Evolutionary conservation across 306 rosid genomes (phyloP), one percentile per base, ranked within the genome.

Genomic region (Rubus idaeus): DNA sequence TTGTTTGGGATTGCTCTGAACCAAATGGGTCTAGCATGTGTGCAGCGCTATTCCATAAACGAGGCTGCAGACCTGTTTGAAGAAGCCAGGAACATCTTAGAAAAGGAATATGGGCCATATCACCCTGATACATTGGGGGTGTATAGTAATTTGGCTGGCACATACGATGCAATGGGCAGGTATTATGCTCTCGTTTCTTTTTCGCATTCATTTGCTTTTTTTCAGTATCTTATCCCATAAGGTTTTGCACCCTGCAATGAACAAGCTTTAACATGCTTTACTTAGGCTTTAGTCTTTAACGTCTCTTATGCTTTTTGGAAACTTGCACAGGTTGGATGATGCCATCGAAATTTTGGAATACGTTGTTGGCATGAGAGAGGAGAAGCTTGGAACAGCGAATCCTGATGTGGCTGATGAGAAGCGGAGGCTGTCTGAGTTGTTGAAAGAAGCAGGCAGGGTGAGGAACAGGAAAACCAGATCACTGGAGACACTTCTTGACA

Each of bases 121-220:
- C 98, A 93, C 74, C 86, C 87, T 1, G 93, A 90, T 50, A 93
- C 98, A 53, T 83, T 93, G 64, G 96, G 94, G 21, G 98, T 93
- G 57, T 88, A 84, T 23, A 93, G 98, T 88, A 93, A 93, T 80
- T 84, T 93, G 62, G 94, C 98, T 20, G 98, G 94, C 11, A 90
- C 93, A 30, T 90, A 93, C 37, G 98, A 93, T 80, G 98, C 98
- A 81, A 90, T 93, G 98, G 96, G 96, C 69, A 93, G 98, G 98
- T 90, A 86, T n/a, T n/a, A 3, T 56, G 47, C 17, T 79, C 44
- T 76, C 14, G 46, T 37, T 17, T 52, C 39, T 57, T 82, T 21
- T 16, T 45, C 4, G 44, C n/a, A 4, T 23, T 65, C 40, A 3
- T 5, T 45, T 41, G 0, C 35, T 39, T 13, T 37, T 2, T 37